phyloP scores from a whole-genome alignment of 108 stramenopile species.

The Fragilariopsis cylindrus region DNA sequence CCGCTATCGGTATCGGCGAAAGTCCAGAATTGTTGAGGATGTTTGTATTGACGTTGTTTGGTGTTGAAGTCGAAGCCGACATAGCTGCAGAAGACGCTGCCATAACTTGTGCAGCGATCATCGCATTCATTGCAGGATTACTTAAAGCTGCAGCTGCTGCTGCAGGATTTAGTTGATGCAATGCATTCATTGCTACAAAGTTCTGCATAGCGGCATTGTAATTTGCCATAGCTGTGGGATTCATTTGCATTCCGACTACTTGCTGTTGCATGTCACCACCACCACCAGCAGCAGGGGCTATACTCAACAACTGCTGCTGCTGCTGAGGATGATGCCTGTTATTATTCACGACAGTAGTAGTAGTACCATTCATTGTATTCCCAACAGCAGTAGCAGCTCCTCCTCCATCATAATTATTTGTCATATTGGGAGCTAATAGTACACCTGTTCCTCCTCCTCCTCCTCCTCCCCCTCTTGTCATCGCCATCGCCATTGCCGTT shows the following conservation, averaged over 20 bases:
- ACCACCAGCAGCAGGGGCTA: neutral
- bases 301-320: neutral
- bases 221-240: neutral
- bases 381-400: neutral
- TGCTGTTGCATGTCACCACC: neutral
- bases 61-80: no score
- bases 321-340: neutral
- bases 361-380: neutral
- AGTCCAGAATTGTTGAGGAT: no score
- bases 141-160: neutral
- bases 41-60: no score
- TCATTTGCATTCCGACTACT: neutral
- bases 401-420: neutral
- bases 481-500: neutral
- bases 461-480: no score
- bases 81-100: neutral
- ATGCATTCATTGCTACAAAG: slow-evolving; percentile 5
- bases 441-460: neutral
- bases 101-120: slow-evolving; percentile 3
- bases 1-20: no score
- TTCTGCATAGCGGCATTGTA: neutral
- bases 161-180: slow-evolving; percentile 5
- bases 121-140: slow-evolving; percentile 7
- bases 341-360: neutral
- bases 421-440: neutral